Percentiles rank a stretch among this genome's conserved stretches.
phyloP scores from a whole-genome alignment of 2,329 filamentous ascomycete genomes.

The Hymenoscyphus infarciens region DNA sequence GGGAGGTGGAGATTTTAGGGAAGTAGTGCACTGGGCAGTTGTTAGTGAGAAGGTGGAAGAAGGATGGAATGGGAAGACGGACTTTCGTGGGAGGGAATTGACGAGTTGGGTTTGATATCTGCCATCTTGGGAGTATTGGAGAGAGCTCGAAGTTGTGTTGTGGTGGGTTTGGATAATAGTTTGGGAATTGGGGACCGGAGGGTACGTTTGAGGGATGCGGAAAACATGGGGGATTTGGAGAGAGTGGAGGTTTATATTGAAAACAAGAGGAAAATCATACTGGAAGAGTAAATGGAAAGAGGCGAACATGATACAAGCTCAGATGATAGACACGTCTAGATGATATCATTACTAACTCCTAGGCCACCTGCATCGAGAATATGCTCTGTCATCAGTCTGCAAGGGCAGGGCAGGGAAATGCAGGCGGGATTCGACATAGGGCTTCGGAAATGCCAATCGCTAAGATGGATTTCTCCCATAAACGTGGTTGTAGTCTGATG shows the following conservation, averaged over 20 bases:
- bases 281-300: background rate
- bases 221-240: conserved; percentile 12
- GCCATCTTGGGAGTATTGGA: conserved; percentile 20
- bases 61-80: background rate
- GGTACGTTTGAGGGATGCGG: conserved; percentile 14
- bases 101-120: conserved; percentile 25
- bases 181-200: conserved; percentile 8
- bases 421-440: background rate
- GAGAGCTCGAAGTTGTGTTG: background rate
- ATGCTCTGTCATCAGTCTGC: conserved; percentile 14
- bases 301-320: background rate
- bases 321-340: background rate
- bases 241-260: background rate
- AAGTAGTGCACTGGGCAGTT: conserved; percentile 50
- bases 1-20: conserved; percentile 49
- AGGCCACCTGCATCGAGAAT: background rate
- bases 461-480: background rate
- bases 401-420: background rate
- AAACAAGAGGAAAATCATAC: conserved; percentile 1
- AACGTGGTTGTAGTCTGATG: background rate
- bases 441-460: background rate
- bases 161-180: background rate
- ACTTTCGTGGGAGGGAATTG: conserved; percentile 47
- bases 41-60: background rate
- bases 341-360: conserved; percentile 20